Evolutionary conservation across 2,329 filamentous ascomycete species (phyloP).

Genomic region (Fusarium sp.): DNA sequence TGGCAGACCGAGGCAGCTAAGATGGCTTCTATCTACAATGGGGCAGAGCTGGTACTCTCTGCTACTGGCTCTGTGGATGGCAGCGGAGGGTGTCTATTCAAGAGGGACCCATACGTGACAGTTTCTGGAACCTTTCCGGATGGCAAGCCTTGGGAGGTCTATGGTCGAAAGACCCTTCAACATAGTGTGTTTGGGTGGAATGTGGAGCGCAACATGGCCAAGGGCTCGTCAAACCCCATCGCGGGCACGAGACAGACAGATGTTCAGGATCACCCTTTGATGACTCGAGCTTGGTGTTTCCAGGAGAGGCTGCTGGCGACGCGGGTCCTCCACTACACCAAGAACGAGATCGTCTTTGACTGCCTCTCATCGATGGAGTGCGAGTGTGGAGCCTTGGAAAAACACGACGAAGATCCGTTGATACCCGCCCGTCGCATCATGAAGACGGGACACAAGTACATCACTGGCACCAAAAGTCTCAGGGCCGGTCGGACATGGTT

Average conservation of each 20-base stretch:
- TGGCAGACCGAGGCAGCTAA: constrained; percentile 44
- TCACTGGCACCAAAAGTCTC: constrained; percentile 16
- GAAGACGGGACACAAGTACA: constrained; percentile 38
- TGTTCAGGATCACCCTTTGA: constrained; percentile 28
- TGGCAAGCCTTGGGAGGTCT: constrained; percentile 27
- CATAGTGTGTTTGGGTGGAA: constrained; percentile 35
- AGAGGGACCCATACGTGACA: constrained; percentile 20
- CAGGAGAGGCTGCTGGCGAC: constrained; percentile 47
- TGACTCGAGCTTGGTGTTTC: constrained; percentile 46
- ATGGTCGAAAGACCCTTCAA: constrained; percentile 14
- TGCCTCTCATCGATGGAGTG: constrained; percentile 39
- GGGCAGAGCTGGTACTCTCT: constrained; percentile 40
- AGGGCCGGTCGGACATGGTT: neutral
- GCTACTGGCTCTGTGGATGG: constrained; percentile 39
- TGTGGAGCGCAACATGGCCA: neutral
- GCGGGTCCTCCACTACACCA: constrained; percentile 45
- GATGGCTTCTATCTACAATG: constrained; percentile 45
- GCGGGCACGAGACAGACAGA: neutral
- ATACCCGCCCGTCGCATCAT: constrained; percentile 34
- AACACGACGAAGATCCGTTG: constrained; percentile 28
- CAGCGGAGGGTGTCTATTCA: constrained; percentile 36
- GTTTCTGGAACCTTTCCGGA: constrained; percentile 18
- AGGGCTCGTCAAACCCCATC: constrained; percentile 21
- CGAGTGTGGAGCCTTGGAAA: constrained; percentile 39
- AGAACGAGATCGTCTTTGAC: constrained; percentile 42